Conservation (phyloP, 164 flowering plant genomes). For the Aristolochia contorta region DNA sequence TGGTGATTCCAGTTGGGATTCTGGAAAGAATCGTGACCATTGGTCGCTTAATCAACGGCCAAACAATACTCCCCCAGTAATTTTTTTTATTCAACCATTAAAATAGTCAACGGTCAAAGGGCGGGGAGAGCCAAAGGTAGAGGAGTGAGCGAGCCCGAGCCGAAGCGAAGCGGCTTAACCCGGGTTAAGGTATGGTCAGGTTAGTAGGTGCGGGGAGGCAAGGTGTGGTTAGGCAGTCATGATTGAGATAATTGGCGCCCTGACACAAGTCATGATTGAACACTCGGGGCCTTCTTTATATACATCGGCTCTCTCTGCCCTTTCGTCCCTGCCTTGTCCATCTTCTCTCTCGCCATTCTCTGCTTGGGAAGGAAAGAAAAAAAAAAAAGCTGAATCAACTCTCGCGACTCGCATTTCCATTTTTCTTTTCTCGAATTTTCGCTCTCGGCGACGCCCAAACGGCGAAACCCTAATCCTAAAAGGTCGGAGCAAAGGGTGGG, state of each 20-base stretch:
- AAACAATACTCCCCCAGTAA: too few relatives aligned
- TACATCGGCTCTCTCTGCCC: too few relatives aligned
- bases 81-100: too few relatives aligned
- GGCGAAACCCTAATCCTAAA: constrained; percentile 1
- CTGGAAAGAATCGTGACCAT: too few relatives aligned
- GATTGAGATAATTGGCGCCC: constrained; percentile 3
- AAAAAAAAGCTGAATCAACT: constrained; percentile 1
- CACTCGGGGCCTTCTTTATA: not conserved
- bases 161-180: not conserved
- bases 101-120: not conserved
- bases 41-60: too few relatives aligned
- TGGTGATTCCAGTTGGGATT: too few relatives aligned
- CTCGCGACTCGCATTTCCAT: not conserved
- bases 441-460: not conserved
- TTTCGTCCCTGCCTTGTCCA: too few relatives aligned
- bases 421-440: not conserved
- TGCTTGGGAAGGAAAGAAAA: too few relatives aligned
- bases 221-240: constrained; percentile 4
- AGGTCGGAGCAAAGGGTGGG: not conserved
- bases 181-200: not conserved
- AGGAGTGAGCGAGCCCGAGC: not conserved
- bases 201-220: not conserved
- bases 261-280: constrained; percentile 7
- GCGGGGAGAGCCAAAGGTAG: too few relatives aligned
- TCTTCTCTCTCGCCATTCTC: too few relatives aligned